Evolutionary conservation across 2,329 filamentous ascomycete species (phyloP), one percentile per base, ranked within the genome.

Genomic region (Coleophoma cylindrospora): DNA sequence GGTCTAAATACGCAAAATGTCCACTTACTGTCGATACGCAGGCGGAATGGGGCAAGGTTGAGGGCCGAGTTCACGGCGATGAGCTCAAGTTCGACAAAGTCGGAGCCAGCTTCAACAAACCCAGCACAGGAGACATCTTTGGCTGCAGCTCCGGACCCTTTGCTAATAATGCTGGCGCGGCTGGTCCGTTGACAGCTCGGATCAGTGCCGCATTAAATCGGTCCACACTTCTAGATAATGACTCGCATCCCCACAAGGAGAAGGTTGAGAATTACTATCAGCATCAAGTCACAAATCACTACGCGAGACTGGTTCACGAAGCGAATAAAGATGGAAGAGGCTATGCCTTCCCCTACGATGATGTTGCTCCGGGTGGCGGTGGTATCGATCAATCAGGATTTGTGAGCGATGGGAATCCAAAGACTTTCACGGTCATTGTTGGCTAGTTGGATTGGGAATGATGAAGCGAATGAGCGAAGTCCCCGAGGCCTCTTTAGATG

Each of bases 291-390:
- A 86, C 83, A 36, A 87, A 88, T 66, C 81, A 85, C 61, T 87
- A 84, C 61, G 70, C 77, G 32, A 70, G 79, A 9, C 70, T 86
- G 37, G 73, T 87, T 2, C 84, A 87, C 64, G 65, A 73, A 36
- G 72, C 79, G 45, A 80, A 84, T 66, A 61, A 74, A 4, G 81
- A 86, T 61, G 75, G 75, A 1, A 68, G 72, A 41, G 84, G 84
- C 0, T 87, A 87, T 61, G 77, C 80, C 0, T 87, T 86, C 60
- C 74, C 84, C 0, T 87, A 86, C 57, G 84, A 87, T 59, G 84
- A 87, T 61, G 83, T 87, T 15, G 78, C 80, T 49, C 76, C 81
- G 0, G 70, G 73, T 52, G 78, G 74, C 13, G 79, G 74, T 15
- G 68, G 73, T 54, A 48, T 64, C 4, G 83, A 87, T 64, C 81